Conservation (phyloP, 768 basidiomycete genomes). For the Coprinellus micaceus region DNA sequence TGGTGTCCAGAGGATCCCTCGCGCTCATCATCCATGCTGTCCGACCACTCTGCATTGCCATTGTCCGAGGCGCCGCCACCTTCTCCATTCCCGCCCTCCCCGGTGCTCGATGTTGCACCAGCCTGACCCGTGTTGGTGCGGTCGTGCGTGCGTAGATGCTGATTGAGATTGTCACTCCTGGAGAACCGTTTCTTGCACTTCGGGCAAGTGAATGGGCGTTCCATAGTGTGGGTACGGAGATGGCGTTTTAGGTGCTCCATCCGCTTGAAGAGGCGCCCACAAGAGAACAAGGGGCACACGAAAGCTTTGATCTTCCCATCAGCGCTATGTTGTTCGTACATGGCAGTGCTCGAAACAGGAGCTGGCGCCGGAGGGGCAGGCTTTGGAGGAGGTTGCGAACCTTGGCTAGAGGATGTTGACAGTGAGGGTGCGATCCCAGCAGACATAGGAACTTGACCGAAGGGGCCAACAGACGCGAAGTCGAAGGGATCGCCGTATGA, state of each 20-base stretch:
- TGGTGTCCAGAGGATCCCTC: slow-evolving; percentile 14
- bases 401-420: slow-evolving; percentile 1
- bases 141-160: slow-evolving; percentile 82
- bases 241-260: slow-evolving; percentile 90
- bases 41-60: slow-evolving; percentile 21
- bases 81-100: neutral
- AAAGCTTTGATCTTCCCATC: slow-evolving; percentile 59
- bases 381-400: slow-evolving; percentile 3
- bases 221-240: slow-evolving; percentile 85
- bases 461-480: neutral
- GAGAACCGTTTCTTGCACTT: slow-evolving; percentile 81
- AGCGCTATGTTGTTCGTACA: slow-evolving; percentile 27
- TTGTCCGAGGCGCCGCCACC: slow-evolving; percentile 17
- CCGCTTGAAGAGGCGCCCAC: slow-evolving; percentile 83
- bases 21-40: slow-evolving; percentile 11
- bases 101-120: slow-evolving; percentile 20
- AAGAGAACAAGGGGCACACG: slow-evolving; percentile 80
- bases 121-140: slow-evolving; percentile 28
- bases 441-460: slow-evolving; percentile 8
- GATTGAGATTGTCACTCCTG: slow-evolving; percentile 82
- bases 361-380: slow-evolving; percentile 2
- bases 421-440: neutral
- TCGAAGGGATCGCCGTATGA: neutral
- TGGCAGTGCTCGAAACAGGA: slow-evolving; percentile 19
- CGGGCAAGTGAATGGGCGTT: slow-evolving; percentile 75